Conservation (phyloP, 169 alveolate species). For the Plasmodium reichenowi region DNA sequence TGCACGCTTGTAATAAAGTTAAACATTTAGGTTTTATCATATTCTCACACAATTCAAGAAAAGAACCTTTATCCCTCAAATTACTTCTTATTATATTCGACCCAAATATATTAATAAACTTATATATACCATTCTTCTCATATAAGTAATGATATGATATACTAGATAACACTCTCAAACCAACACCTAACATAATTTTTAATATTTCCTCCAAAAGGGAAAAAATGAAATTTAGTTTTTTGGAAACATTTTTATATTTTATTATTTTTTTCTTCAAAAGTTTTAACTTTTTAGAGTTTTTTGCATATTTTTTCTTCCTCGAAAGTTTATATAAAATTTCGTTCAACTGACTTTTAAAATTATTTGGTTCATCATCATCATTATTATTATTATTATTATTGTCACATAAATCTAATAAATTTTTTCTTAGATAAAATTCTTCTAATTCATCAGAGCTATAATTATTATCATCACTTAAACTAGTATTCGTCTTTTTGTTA, state of each 20-base stretch:
- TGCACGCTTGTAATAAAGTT: constrained; percentile 70
- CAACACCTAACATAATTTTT: constrained; percentile 73
- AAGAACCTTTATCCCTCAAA: constrained; percentile 25
- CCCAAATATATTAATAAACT: constrained; percentile 74
- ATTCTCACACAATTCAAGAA: constrained; percentile 65
- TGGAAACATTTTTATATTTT: constrained; percentile 64
- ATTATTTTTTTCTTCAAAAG: constrained; percentile 37
- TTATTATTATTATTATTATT: neutral
- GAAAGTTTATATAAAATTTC: constrained; percentile 47
- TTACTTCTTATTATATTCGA: constrained; percentile 49
- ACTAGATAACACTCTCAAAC: constrained; percentile 66
- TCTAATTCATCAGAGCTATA: constrained; percentile 72
- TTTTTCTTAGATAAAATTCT: constrained; percentile 67
- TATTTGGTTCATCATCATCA: constrained; percentile 17
- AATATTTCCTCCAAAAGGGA: constrained; percentile 77
- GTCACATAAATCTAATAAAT: constrained; percentile 39
- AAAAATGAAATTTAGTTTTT: constrained; percentile 66
- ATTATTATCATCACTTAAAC: constrained; percentile 6
- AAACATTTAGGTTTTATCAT: constrained; percentile 69
- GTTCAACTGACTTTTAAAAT: constrained; percentile 54
- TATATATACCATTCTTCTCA: constrained; percentile 69
- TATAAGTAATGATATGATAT: constrained; percentile 72
- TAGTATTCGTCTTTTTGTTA: constrained; percentile 17
- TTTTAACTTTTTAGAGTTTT: constrained; percentile 65
- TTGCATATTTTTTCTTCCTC: constrained; percentile 41